Base-by-base conservation (phyloP, 176 grass and related monocot species). In the Chloris gayana region DNA sequence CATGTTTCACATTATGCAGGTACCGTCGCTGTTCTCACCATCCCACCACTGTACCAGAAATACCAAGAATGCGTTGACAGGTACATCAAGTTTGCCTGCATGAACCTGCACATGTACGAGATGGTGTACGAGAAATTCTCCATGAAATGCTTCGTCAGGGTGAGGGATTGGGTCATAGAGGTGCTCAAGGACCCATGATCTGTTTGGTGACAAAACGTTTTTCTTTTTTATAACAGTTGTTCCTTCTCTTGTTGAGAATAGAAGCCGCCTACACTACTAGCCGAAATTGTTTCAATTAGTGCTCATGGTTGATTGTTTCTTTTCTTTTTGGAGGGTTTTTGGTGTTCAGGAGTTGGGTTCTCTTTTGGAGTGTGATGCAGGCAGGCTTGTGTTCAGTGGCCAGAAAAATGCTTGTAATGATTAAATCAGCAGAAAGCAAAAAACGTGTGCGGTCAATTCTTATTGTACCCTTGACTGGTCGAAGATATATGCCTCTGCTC, bases 31-130 rank as follows among this genome's bases (percentile, higher is more conserved):
- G 50, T 72, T 38, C 90, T 98, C 9, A 89, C 84, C 45, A 63
- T 98, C 53, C 95, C 95, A 14, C 88, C 86, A 34, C 42, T 94
- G 45, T 98, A 94, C 75, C 46, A 86, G 74, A 94, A 81, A 53
- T 94, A 94, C 65, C 50, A 83, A 76, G 76, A 87, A 34, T 84
- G 73, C 33, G 5, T 97, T 38, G 60, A 89, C 64, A 83, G 63
- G 32, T 79, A 85, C 50, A 25, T 64, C 22, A 84, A 78, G 41
- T 60, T 85, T 1, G 91, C 88, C 11, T 85, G 82, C n/a, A 27
- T 42, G 29, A 93, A 94, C 74, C 75, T 98, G 49, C 86, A 85
- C 41, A 91, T 90, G 87, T 94, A 98, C 38, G 84, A 91, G 89
- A 53, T 83, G 63, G 60, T 90, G 9, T 97, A 91, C 57, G 82